Evolutionary conservation across 2,329 filamentous ascomycete species (phyloP), one percentile per base, ranked within the genome.

Genomic region (Elsinoe necatrix): DNA sequence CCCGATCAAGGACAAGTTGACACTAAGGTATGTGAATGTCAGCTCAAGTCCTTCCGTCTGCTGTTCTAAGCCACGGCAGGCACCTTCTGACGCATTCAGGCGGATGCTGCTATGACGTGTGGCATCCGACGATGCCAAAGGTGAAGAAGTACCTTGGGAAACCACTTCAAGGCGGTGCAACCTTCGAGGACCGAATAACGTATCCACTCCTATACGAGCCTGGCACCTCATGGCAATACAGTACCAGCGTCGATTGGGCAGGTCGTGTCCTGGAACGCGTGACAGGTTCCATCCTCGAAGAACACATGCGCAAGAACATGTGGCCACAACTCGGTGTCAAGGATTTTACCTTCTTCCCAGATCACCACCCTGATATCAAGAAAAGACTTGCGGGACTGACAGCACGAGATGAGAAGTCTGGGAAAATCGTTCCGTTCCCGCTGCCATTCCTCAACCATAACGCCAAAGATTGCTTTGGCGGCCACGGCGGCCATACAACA

Each of bases 51-150:
- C 2, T 35, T 20, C 18, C n/a, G 21, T 4, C 18, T 31, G 43
- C 18, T 31, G 43, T 14, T 4, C 43, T 56, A 8, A 39, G 31
- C 27, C 25, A n/a, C 20, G 2, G 12, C 23, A 63, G 65, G 35
- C 75, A 76, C 65, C 69, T 82, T 0, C 72, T 82, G 16, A 73
- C 75, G 0, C 79, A 82, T 60, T 77, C 72, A 27, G 72, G 77
- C 0, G 80, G 80, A 2, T 60, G 71, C 0, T 63, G 64, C 2
- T 81, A 81, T 62, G 69, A 76, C 57, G 75, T 73, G 57, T 39
- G 73, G 12, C 60, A 69, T 25, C 73, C 73, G 0, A 41, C 59
- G 1, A 59, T 75, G 8, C 67, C 64, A 2, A 68, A 63, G 37
- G 61, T 61, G 59, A 56, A 21, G 20, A 35, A 60, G 6, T 35